A percentile compares a stretch with the other conserved stretches of the same genome.
Conservation (phyloP, 257 asterid genomes). For the Lavandula angustifolia region DNA sequence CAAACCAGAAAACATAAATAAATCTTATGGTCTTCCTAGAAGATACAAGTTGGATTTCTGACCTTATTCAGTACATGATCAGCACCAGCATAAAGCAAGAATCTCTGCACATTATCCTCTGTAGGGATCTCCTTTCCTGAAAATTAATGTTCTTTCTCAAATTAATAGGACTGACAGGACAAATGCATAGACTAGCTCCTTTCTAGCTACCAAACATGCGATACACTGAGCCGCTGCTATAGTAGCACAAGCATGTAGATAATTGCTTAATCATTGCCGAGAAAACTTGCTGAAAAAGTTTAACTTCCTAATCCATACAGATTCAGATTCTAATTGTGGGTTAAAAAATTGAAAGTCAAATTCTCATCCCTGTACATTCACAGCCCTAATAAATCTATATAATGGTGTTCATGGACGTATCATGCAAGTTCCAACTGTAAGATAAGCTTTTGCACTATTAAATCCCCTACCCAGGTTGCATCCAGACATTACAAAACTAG, state of each 20-base stretch:
- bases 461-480: constrained; percentile 5
- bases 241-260: constrained; percentile 10
- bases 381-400: neutral
- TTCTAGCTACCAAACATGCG: neutral
- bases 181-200: neutral
- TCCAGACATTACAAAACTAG: constrained; percentile 16
- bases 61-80: constrained; percentile 82
- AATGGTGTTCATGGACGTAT: constrained; percentile 2
- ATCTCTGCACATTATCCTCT: constrained; percentile 49
- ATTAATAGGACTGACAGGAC: constrained; percentile 9
- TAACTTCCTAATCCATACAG: constrained; percentile 17
- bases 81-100: constrained; percentile 58
- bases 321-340: neutral
- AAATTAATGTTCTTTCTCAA: constrained; percentile 23
- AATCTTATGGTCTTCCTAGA: neutral
- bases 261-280: neutral
- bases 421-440: neutral
- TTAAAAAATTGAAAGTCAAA: neutral
- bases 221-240: neutral
- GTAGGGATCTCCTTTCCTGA: constrained; percentile 78
- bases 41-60: constrained; percentile 14
- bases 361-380: neutral
- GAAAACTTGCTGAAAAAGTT: neutral
- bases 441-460: constrained; percentile 7
- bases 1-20: constrained; percentile 10